A percentile compares a stretch with the other conserved stretches of the same genome.
Conservation (phyloP, 2,329 filamentous ascomycete genomes). For the Lachnellula occidentalis region DNA sequence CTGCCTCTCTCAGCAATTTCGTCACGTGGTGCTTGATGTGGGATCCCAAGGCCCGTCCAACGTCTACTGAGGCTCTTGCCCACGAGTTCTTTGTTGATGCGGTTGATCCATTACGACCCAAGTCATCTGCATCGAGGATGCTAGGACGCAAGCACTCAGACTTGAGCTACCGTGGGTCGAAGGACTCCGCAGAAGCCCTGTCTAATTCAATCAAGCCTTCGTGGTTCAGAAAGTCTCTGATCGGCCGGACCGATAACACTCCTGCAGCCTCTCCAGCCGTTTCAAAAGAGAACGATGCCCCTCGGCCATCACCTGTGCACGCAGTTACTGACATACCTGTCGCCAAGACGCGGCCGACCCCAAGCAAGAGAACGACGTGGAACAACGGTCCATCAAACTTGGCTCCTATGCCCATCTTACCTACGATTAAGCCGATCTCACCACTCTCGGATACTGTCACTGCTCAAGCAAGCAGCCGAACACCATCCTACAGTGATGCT, state of each 20-base stretch:
- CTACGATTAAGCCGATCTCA: constrained; percentile 89
- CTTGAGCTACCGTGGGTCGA: constrained; percentile 59
- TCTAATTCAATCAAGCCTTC: constrained; percentile 74
- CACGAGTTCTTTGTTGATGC: constrained; percentile 95
- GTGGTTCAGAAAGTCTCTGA: constrained; percentile 95
- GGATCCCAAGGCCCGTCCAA: constrained; percentile 90
- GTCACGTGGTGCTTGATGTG: constrained; percentile 99
- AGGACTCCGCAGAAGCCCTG: constrained; percentile 53
- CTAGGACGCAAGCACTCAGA: constrained; percentile 89
- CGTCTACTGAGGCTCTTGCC: constrained; percentile 85
- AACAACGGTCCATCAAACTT: constrained; percentile 73
- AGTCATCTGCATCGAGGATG: constrained; percentile 78
- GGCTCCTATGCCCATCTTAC: constrained; percentile 91
- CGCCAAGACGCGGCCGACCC: constrained; percentile 43
- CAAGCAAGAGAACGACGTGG: constrained; percentile 88
- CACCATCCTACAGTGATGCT: constrained; percentile 47
- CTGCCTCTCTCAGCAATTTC: constrained; percentile 78
- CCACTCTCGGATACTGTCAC: constrained; percentile 93
- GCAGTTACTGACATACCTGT: constrained; percentile 38
- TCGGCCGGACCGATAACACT: constrained; percentile 67
- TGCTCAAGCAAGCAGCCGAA: constrained; percentile 72
- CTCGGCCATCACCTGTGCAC: constrained; percentile 42
- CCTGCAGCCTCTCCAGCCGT: constrained; percentile 49
- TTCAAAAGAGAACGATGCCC: constrained; percentile 42
- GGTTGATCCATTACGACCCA: constrained; percentile 85